Base-by-base conservation (phyloP, 2,329 filamentous ascomycete genomes). In the Chaetomium sp. region DNA sequence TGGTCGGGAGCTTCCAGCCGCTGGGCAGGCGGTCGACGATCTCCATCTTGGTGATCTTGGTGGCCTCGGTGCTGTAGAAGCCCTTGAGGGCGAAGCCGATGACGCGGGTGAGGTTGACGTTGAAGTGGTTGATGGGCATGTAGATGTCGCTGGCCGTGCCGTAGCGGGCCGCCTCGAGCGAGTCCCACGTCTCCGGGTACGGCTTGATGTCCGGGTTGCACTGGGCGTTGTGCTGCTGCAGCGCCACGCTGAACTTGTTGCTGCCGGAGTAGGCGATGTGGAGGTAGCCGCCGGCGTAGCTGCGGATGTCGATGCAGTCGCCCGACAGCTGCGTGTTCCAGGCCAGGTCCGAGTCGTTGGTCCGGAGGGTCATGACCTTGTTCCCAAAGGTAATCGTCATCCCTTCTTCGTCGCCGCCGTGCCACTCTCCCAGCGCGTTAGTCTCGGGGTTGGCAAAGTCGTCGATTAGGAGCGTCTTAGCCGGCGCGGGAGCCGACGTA, bases 131-230 rank as follows among this genome's bases (percentile, higher is more conserved):
- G 35, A 90, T 78, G 1, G 88, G 88, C 56, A 90, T 83, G 75
- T 89, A 90, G 66, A 90, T 86, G 71, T 89, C 82, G 62, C 78
- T 80, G 0, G 80, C 73, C 12, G 72, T 75, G 12, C 74, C 73
- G 72, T 91, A 90, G 53, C 87, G 82, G 4, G 80, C 78, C 1
- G 87, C 87, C 73, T 90, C 87, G 21, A 90, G 78, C 0, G 85
- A 87, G 73, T 90, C 88, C 81, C 87, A 88, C 0, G 87, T 90
- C 72, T 85, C 86, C 0, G 88, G 88, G 70, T 82, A 90, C 0
- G 88, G 88, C 21, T 80, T 80, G 29, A 84, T 78, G 21, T 74
- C 72, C 5, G 81, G 76, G 72, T 86, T 80, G 72, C 88, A 90
- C 21, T 80, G 75, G 23, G 78, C 76, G 70, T 91, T 91, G 76